These are phyloP conservation scores for Camellia lanceoleosa DNA, from an alignment of 148 eudicot species.

Conservation along the genomic window DNA sequence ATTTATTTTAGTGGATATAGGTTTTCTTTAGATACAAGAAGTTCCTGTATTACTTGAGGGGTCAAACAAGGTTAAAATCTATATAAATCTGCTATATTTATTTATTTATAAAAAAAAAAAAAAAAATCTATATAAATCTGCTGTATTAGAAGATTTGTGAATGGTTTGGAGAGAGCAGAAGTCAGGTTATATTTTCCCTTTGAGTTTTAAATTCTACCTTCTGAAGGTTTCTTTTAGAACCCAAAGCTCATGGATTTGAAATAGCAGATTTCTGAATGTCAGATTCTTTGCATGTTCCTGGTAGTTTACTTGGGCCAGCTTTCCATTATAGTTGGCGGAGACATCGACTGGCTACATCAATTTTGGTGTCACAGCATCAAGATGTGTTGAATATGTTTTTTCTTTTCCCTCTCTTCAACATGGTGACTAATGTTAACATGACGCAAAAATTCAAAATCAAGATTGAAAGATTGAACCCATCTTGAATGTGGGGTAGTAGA, in stretches of 20 bases:
- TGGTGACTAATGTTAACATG: neutral
- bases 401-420: neutral
- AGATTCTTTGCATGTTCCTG: too few species aligned
- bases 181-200: neutral
- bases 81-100: neutral
- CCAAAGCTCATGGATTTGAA: neutral
- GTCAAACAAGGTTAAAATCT: neutral
- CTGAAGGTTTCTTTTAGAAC: neutral
- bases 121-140: neutral
- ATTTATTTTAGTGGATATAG: neutral
- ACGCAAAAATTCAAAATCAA: neutral
- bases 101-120: too few species aligned
- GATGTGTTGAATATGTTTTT: neutral
- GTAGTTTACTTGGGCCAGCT: neutral
- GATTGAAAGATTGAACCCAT: neutral
- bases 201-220: neutral
- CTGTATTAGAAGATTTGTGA: neutral
- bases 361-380: neutral
- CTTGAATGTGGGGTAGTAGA: neutral
- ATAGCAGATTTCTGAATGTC: neutral
- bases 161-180: neutral
- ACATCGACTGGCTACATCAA: neutral
- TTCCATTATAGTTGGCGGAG: neutral
- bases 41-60: neutral
- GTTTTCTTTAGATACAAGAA: neutral